These are phyloP conservation scores for Xylaria telfairii DNA, from an alignment of 495 filamentous ascomycete genomes.

Conservation along the genomic window DNA sequence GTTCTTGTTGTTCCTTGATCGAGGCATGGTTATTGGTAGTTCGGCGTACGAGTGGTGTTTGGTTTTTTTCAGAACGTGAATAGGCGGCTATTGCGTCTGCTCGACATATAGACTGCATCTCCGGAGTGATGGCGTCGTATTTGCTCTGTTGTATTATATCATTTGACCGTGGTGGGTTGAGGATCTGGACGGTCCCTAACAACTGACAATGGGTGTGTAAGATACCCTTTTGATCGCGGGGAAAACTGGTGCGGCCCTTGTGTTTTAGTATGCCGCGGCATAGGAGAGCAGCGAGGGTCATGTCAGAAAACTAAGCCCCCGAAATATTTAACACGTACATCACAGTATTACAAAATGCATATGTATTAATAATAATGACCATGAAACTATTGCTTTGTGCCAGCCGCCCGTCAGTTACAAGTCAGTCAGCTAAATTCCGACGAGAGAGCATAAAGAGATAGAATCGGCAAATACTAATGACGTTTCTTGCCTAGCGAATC, in stretches of 20 bases:
- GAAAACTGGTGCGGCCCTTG: neutral
- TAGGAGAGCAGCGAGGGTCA: neutral
- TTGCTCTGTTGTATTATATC: neutral
- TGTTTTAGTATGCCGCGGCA: neutral
- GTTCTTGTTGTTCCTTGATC: neutral
- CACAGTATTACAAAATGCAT: neutral
- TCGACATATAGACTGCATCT: constrained; percentile 4
- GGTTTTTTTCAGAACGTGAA: neutral
- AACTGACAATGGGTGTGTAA: neutral
- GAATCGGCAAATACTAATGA: neutral
- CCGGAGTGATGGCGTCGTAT: neutral
- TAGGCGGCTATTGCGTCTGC: neutral
- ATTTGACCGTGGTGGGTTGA: neutral
- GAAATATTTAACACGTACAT: neutral
- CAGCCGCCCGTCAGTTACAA: neutral
- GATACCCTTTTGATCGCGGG: neutral
- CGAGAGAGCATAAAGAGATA: neutral
- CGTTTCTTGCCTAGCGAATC: neutral
- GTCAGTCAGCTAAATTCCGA: neutral
- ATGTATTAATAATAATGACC: neutral
- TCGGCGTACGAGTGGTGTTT: neutral
- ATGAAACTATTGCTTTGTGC: neutral
- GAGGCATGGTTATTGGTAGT: neutral
- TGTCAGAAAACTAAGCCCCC: neutral
- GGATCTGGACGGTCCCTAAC: neutral